Evolutionary conservation across 2,329 filamentous ascomycete species (phyloP), one percentile per base, ranked within the genome.

Genomic region (Trichoderma pleuroti): DNA sequence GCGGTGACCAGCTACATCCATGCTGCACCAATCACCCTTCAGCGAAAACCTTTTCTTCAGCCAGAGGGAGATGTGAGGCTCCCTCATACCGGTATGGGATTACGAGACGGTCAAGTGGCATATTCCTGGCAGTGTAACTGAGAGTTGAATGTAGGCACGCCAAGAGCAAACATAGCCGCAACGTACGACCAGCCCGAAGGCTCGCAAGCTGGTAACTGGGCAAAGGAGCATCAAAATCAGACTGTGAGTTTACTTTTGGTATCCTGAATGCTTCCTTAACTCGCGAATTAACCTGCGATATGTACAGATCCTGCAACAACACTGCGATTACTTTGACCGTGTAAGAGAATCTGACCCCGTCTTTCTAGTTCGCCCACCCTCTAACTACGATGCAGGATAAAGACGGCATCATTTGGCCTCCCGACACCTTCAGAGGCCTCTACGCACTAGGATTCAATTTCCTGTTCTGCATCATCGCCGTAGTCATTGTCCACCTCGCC

Each of bases 391-490:
- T n/a, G 2, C 8, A 75, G 56, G 81, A 84, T 72, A 66, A 72
- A 5, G 82, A 84, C 70, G 81, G 81, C 24, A 72, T 79, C 18
- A 82, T 84, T 71, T 81, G 75, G 68, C 82, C 81, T 0, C 68
- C 65, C 21, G 80, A 84, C 71, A 82, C 81, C 0, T 84, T 80
- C 72, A 68, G 57, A 11, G 81, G 82, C 4, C 82, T 84, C 68
- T 78, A 78, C 4, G 78, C 78, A 1, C 74, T 84, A 0, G 82
- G 82, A 0, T 84, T 83, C 75, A 80, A 76, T 62, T 65, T 82
- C 14, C 39, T 81, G 1, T 80, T 84, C 72, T 83, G 80, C 5
- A 12, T 81, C 1, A 67, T 84, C 2, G 76, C 81, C 3, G 69
- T 79, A 16, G 70, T 85, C 12, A 79, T 85, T 54, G 81, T 85